A percentile compares a stretch with the other conserved stretches of the same genome.
phyloP scores from a whole-genome alignment of 2,329 filamentous ascomycete genomes.

The Curvularia lunata region DNA sequence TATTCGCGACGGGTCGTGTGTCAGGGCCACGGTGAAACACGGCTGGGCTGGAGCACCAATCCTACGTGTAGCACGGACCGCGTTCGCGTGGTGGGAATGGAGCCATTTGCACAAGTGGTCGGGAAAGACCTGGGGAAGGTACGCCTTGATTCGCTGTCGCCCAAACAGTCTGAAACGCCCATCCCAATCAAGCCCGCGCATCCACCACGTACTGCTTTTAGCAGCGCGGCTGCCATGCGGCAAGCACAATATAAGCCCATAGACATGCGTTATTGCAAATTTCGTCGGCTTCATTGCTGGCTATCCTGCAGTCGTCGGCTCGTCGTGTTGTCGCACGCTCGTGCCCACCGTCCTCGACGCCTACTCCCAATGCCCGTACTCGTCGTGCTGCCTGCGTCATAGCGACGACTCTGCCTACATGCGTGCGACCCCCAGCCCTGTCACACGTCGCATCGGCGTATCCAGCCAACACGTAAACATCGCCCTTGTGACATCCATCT shows the following conservation, averaged over 20 bases:
- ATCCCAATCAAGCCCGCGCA: constrained; percentile 32
- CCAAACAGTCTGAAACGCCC: constrained; percentile 19
- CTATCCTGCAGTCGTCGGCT: constrained; percentile 2
- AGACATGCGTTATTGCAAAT: constrained; percentile 31
- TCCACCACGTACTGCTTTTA: constrained; percentile 20
- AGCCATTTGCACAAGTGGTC: too few species aligned
- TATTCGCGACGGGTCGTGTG: constrained; percentile 41
- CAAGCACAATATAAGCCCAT: constrained; percentile 27
- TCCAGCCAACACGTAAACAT: constrained; percentile 32
- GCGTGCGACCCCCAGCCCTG: constrained; percentile 24
- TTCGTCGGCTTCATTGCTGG: constrained; percentile 24
- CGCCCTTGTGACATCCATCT: constrained; percentile 33
- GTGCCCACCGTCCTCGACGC: constrained; percentile 33
- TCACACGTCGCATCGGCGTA: constrained; percentile 43
- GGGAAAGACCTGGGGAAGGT: constrained; percentile 5
- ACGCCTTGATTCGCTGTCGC: constrained; percentile 29
- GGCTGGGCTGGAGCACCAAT: constrained; percentile 19
- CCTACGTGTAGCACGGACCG: constrained; percentile 26
- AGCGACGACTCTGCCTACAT: constrained; percentile 8
- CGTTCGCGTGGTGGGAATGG: constrained; percentile 12
- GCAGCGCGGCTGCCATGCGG: constrained; percentile 17
- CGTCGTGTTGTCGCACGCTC: constrained; percentile 20
- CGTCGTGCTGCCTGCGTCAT: constrained; percentile 7
- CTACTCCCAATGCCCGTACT: constrained; percentile 19
- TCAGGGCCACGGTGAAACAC: constrained; percentile 40